A percentile compares a stretch with the other conserved stretches of the same genome.
Conservation (phyloP, 495 filamentous ascomycete species). For the Melanomma pulvis-pyrius region DNA sequence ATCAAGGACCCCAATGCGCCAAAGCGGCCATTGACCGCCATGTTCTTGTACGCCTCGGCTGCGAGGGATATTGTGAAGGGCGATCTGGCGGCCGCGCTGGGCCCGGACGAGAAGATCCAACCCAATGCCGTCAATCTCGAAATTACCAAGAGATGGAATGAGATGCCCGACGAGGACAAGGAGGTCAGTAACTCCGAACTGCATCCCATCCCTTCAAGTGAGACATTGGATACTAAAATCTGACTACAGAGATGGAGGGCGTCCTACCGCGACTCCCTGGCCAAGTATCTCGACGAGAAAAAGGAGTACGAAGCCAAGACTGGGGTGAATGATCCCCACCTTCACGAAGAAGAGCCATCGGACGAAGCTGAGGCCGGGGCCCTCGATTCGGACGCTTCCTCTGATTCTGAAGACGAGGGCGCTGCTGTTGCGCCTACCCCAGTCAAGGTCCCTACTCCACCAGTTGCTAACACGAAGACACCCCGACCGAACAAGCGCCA, state of each 20-base stretch:
- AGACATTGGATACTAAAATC: neutral
- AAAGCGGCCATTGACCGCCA: conserved; percentile 89
- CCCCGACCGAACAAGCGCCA: conserved; percentile 35
- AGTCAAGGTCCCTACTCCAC: conserved; percentile 28
- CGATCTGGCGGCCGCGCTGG: conserved; percentile 70
- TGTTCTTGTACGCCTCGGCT: conserved; percentile 88
- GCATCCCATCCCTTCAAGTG: too few species aligned
- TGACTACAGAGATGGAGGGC: conserved; percentile 30
- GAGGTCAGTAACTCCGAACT: conserved; percentile 63
- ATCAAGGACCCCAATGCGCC: conserved; percentile 92
- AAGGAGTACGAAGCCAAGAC: conserved; percentile 19
- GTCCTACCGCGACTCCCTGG: conserved; percentile 31
- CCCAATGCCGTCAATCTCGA: conserved; percentile 51
- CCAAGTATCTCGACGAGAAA: conserved; percentile 23
- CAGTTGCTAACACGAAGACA: conserved; percentile 33
- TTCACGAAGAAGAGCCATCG: conserved; percentile 25
- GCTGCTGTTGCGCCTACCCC: conserved; percentile 8
- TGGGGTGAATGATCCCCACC: neutral
- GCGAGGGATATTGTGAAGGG: conserved; percentile 74
- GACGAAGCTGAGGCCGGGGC: conserved; percentile 37
- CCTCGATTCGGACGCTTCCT: conserved; percentile 27
- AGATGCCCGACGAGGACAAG: conserved; percentile 73
- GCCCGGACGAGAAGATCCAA: conserved; percentile 76
- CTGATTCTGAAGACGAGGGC: conserved; percentile 23
- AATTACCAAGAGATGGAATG: conserved; percentile 78